Evolutionary conservation across 257 asterid species (phyloP).

Genomic region (Lithospermum erythrorhizon): DNA sequence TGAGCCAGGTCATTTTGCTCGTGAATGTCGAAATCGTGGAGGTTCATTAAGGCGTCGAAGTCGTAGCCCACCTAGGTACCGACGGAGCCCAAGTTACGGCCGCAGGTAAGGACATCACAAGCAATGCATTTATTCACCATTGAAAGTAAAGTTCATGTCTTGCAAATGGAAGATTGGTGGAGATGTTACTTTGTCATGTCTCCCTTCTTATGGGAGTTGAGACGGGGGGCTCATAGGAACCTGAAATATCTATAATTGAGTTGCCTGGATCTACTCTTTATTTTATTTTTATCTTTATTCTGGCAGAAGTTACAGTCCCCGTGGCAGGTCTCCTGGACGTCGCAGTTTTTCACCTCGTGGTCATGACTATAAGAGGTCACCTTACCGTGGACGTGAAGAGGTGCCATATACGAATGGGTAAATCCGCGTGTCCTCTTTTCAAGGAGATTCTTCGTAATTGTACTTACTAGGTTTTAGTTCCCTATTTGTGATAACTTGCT

Average conservation of each 20-base stretch:
- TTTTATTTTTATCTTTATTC: slow-evolving; percentile 8
- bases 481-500: not conserved
- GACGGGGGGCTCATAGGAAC: not conserved
- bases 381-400: slow-evolving; percentile 74
- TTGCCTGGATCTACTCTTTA: not conserved
- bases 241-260: not conserved
- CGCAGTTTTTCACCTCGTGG: slow-evolving; percentile 79
- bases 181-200: not conserved
- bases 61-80: slow-evolving; percentile 77
- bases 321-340: slow-evolving; percentile 67
- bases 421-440: slow-evolving; percentile 4
- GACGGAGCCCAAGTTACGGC: slow-evolving; percentile 92
- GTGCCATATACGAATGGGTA: slow-evolving; percentile 71
- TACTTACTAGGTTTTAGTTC: not conserved
- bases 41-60: slow-evolving; percentile 83
- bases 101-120: slow-evolving; percentile 39
- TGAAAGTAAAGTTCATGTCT: not conserved
- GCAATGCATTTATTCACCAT: not conserved
- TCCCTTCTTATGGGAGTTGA: not conserved
- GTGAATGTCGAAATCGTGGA: slow-evolving; percentile 69
- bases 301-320: slow-evolving; percentile 78
- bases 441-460: not conserved
- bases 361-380: slow-evolving; percentile 75
- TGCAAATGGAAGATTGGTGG: not conserved
- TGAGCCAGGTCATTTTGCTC: slow-evolving; percentile 96